phyloP scores from a whole-genome alignment of 164 flowering plant genomes.

The Annona squamosa region DNA sequence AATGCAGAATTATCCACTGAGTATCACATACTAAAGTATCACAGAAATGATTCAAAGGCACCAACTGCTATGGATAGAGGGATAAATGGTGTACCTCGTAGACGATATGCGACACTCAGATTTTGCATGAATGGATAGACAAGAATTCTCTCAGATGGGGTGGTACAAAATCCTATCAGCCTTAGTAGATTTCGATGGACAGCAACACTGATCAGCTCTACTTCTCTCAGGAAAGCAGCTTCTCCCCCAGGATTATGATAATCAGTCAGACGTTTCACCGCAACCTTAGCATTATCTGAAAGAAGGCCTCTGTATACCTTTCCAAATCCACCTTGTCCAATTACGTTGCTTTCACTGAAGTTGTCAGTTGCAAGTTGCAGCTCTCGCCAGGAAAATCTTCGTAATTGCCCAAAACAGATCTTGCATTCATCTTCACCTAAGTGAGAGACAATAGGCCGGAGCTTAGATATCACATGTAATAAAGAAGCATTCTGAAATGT shows the following conservation, averaged over 20 bases:
- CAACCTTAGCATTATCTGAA: constrained; percentile 34
- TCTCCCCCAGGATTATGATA: constrained; percentile 47
- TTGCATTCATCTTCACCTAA: constrained; percentile 48
- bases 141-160: constrained; percentile 42
- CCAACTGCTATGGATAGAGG: not conserved
- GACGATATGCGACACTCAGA: constrained; percentile 45
- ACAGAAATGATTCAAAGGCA: not conserved
- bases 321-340: constrained; percentile 65
- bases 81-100: constrained; percentile 30
- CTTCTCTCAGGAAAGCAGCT: constrained; percentile 50
- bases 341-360: constrained; percentile 45
- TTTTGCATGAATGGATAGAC: constrained; percentile 54
- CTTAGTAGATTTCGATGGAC: constrained; percentile 48
- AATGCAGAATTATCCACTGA: not conserved
- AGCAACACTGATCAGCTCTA: constrained; percentile 47
- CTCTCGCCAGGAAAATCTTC: constrained; percentile 47
- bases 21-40: not conserved
- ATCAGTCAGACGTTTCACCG: constrained; percentile 56
- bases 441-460: not conserved
- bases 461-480: not conserved
- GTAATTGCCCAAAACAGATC: constrained; percentile 42
- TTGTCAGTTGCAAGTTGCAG: constrained; percentile 51
- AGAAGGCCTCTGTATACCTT: constrained; percentile 48
- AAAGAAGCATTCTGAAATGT: not conserved
- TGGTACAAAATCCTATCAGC: constrained; percentile 44